These are phyloP conservation scores for Borealophlyctis nickersoniae DNA, from an alignment of 192 early-diverging fungal genomes.

Conservation along the genomic window DNA sequence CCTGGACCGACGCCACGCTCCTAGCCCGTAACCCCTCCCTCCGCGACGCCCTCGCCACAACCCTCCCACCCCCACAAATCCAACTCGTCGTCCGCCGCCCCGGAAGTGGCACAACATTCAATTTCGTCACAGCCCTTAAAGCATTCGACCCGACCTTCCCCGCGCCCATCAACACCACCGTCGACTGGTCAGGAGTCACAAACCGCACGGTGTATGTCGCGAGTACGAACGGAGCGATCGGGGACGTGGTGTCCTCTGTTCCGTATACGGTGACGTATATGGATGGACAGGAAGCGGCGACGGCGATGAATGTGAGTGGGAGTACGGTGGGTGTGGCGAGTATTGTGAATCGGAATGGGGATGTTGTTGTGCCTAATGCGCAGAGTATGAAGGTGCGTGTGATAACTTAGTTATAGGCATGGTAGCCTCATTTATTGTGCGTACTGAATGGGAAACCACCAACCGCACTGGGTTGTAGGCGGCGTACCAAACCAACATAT, in stretches of 20 bases:
- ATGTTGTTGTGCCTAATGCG: background rate
- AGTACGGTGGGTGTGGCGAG: background rate
- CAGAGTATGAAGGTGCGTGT: background rate
- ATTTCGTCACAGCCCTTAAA: constrained; percentile 15
- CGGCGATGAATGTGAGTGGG: background rate
- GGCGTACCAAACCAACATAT: too few relatives aligned
- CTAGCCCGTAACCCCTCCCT: constrained; percentile 6
- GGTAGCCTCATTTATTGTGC: too few relatives aligned
- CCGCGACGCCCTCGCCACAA: background rate
- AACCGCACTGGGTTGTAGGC: too few relatives aligned
- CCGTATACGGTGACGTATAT: constrained; percentile 23
- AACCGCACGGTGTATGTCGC: constrained; percentile 11
- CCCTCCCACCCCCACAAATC: background rate
- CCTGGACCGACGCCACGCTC: constrained; percentile 17
- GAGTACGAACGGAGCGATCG: constrained; percentile 13
- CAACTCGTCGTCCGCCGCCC: constrained; percentile 14
- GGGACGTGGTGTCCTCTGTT: background rate
- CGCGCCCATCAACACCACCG: background rate
- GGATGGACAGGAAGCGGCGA: constrained; percentile 6
- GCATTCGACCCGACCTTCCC: constrained; percentile 12
- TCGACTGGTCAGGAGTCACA: background rate
- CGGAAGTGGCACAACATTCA: constrained; percentile 13
- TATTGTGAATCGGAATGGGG: background rate
- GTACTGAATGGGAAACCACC: too few relatives aligned
- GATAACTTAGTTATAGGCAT: too few relatives aligned